Base-by-base conservation (phyloP, 495 filamentous ascomycete species). In the Annulohypoxylon bovei region DNA sequence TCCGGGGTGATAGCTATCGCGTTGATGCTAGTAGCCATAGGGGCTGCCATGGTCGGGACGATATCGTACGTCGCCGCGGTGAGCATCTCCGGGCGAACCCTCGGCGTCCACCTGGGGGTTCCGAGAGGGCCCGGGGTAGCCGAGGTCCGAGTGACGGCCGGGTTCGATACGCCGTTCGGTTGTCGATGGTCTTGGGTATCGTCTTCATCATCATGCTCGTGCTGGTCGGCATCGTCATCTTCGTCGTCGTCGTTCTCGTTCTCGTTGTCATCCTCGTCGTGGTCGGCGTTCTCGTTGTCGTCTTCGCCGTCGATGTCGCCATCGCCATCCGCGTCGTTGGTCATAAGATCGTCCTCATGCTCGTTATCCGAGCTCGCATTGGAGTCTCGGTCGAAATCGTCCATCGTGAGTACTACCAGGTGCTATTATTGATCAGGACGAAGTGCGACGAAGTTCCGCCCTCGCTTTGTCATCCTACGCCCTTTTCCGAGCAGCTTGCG, bases 11-110 rank as follows among this genome's bases (percentile, higher is more conserved):
- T 88, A 23, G 93, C 89, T 46, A 98, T 85, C 3, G 93, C 90
- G 74, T 99, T 99, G 82, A 99, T 92, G 33, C 94, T 98, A 11
- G 95, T 99, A 63, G 92, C 91, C 77, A 97, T 94, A 3, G 95
- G 95, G 2, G 95, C 95, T 12, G 95, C 95, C 77, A 97, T 97
- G 22, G 97, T 98, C 6, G 95, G 95, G 6, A 95, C 91, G 42
- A 99, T 97, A 79, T 99, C 95, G 84, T 98, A 99, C 12, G 89
- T 89, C 27, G 85, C 79, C n/a, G 96, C 95, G 6, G 87, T 91
- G 23, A 95, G 82, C 46, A 88, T 92, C 74, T 97, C 96, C 28
- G 90, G 80, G n/a, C 92, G 90, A 32, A 95, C 83, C 40, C 80
- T 86, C 0, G 92, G 94, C 30, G 88, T 88, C 67, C 37, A 79